A percentile compares a stretch with the other conserved stretches of the same genome.
These are phyloP conservation scores for Botrytis tulipae DNA, from an alignment of 2,329 filamentous ascomycete species.

Conservation along the genomic window DNA sequence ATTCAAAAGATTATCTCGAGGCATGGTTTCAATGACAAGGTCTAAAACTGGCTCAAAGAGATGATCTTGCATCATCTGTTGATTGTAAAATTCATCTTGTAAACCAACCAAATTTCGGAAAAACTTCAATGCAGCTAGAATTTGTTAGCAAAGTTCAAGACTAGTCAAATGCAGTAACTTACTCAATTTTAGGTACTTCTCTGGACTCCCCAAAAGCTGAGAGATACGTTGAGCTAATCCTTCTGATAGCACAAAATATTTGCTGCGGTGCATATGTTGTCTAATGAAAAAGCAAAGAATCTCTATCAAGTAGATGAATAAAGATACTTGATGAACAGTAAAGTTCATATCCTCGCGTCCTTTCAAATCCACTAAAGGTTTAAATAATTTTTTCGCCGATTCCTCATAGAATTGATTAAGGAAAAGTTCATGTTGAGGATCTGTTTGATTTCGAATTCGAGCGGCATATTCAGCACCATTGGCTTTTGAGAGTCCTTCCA, in stretches of 20 bases:
- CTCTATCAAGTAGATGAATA: constrained; percentile 89
- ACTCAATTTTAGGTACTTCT: constrained; percentile 93
- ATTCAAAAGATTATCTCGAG: constrained; percentile 88
- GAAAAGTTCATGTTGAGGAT: constrained; percentile 80
- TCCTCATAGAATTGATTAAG: constrained; percentile 86
- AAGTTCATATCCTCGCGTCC: constrained; percentile 67
- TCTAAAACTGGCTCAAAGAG: constrained; percentile 83
- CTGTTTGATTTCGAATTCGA: constrained; percentile 58
- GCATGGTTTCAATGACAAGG: constrained; percentile 80
- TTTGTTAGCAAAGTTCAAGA: constrained; percentile 19
- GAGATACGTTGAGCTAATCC: constrained; percentile 75
- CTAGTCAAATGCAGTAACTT: constrained; percentile 40
- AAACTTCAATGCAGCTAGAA: constrained; percentile 81
- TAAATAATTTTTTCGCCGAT: constrained; percentile 81
- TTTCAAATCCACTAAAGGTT: constrained; percentile 80
- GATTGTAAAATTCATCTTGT: constrained; percentile 88
- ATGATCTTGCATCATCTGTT: constrained; percentile 76
- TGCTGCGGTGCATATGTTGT: constrained; percentile 81
- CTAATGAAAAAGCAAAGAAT: constrained; percentile 92
- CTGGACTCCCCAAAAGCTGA: constrained; percentile 76
- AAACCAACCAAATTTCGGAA: constrained; percentile 83
- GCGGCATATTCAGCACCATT: constrained; percentile 64
- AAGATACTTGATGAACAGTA: constrained; percentile 78
- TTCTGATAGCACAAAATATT: constrained; percentile 81
- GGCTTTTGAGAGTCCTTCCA: constrained; percentile 60